These are phyloP conservation scores for Penicillium canescens DNA, from an alignment of 495 filamentous ascomycete genomes.

Conservation along the genomic window DNA sequence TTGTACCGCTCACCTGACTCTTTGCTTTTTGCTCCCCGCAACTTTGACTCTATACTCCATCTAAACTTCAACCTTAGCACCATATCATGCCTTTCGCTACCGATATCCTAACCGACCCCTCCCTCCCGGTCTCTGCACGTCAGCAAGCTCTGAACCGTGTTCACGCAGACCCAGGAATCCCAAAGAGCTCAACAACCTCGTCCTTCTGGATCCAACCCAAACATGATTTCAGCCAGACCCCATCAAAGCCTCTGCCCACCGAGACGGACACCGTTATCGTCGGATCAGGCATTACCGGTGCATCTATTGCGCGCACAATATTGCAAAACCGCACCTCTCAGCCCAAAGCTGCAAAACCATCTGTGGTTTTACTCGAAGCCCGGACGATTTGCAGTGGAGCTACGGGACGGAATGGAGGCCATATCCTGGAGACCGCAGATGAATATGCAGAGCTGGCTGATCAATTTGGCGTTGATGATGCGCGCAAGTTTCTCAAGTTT, in stretches of 20 bases:
- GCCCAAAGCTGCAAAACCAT: conserved; percentile 26
- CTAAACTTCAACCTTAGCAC: not conserved
- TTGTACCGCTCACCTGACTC: no score
- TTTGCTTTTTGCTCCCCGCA: no score
- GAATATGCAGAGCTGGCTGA: conserved; percentile 28
- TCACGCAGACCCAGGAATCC: conserved; percentile 33
- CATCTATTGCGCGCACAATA: conserved; percentile 65
- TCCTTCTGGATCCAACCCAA: conserved; percentile 71
- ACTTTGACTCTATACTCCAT: not conserved
- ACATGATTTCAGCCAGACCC: conserved; percentile 57
- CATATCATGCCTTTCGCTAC: conserved; percentile 27
- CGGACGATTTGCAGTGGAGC: conserved; percentile 78
- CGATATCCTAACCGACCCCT: conserved; percentile 17
- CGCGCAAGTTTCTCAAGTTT: conserved; percentile 28
- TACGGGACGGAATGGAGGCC: conserved; percentile 62
- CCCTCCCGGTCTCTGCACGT: conserved; percentile 14
- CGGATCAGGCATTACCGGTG: conserved; percentile 72
- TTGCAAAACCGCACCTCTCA: conserved; percentile 30
- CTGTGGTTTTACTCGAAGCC: conserved; percentile 75
- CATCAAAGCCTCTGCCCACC: conserved; percentile 59
- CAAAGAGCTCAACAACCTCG: conserved; percentile 50
- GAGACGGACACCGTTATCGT: conserved; percentile 66
- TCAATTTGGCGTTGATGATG: conserved; percentile 21
- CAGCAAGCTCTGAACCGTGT: conserved; percentile 30
- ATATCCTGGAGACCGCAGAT: conserved; percentile 32